Conservation (phyloP, 2,329 filamentous ascomycete species). For the Orbilia quercus region DNA sequence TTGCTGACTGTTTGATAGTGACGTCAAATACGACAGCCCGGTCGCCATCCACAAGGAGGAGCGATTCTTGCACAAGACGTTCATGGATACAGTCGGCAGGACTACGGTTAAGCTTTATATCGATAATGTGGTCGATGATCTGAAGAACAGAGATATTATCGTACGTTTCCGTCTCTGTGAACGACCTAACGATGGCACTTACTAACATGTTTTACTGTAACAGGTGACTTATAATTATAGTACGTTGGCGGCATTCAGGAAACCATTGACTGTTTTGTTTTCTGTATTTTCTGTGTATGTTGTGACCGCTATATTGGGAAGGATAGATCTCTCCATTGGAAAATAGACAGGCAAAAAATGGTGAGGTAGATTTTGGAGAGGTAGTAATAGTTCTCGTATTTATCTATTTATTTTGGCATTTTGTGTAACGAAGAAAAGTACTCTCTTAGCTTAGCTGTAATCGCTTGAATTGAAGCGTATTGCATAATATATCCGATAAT, state of each 20-base stretch:
- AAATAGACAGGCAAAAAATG: constrained; percentile 66
- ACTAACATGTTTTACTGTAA: constrained; percentile 1
- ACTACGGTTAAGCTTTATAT: constrained; percentile 83
- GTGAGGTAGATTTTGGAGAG: background rate
- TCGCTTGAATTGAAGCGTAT: constrained; percentile 16
- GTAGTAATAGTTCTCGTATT: constrained; percentile 19
- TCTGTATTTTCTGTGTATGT: constrained; percentile 80
- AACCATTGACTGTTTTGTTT: constrained; percentile 83
- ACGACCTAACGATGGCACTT: background rate
- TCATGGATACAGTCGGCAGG: constrained; percentile 91
- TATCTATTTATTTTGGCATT: constrained; percentile 28
- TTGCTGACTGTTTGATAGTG: constrained; percentile 68
- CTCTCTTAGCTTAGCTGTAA: constrained; percentile 45
- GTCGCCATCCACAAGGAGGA: constrained; percentile 75
- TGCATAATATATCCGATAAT: background rate
- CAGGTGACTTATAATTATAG: constrained; percentile 86
- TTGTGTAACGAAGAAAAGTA: constrained; percentile 37
- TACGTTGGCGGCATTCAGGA: constrained; percentile 78
- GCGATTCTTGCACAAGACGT: constrained; percentile 81
- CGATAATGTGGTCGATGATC: constrained; percentile 88
- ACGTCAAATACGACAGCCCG: constrained; percentile 79
- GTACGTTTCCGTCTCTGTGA: constrained; percentile 63
- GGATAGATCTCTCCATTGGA: constrained; percentile 83
- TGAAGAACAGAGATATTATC: constrained; percentile 82
- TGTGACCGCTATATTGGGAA: constrained; percentile 78